These are phyloP conservation scores for Sporobolomyces pararoseus DNA, from an alignment of 768 basidiomycete genomes.

Conservation along the genomic window DNA sequence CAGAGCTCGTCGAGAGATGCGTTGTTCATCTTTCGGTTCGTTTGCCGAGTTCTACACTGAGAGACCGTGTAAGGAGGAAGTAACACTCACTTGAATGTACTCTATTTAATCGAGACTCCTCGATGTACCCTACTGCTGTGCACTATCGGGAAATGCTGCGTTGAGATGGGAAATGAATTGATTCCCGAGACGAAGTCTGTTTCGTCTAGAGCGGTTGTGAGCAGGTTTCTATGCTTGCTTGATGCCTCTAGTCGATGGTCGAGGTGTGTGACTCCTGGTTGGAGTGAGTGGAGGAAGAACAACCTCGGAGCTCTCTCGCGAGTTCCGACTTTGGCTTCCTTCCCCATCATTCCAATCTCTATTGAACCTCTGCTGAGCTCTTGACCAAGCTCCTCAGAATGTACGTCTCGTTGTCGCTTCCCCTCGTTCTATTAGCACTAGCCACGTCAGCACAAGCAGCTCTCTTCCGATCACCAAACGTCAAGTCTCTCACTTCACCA, in stretches of 20 bases:
- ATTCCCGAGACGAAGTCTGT: too few species aligned
- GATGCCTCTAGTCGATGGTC: too few species aligned
- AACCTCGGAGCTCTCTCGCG: too few species aligned
- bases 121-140: background rate
- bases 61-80: background rate
- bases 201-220: too few species aligned
- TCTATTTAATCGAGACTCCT: background rate
- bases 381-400: background rate
- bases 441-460: constrained; percentile 24
- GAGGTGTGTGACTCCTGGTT: too few species aligned
- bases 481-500: constrained; percentile 31
- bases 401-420: background rate
- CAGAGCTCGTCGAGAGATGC: too few species aligned
- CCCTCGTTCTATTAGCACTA: constrained; percentile 23
- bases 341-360: background rate
- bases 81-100: background rate
- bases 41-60: too few species aligned
- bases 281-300: too few species aligned
- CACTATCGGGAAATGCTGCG: too few species aligned
- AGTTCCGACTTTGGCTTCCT: too few species aligned
- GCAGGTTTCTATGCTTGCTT: too few species aligned
- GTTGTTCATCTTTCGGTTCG: too few species aligned
- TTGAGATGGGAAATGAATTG: background rate
- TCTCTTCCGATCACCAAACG: constrained; percentile 34
- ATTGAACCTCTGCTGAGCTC: background rate